Base-by-base conservation (phyloP, 345 rosid species). In the Iberis pinnata region DNA sequence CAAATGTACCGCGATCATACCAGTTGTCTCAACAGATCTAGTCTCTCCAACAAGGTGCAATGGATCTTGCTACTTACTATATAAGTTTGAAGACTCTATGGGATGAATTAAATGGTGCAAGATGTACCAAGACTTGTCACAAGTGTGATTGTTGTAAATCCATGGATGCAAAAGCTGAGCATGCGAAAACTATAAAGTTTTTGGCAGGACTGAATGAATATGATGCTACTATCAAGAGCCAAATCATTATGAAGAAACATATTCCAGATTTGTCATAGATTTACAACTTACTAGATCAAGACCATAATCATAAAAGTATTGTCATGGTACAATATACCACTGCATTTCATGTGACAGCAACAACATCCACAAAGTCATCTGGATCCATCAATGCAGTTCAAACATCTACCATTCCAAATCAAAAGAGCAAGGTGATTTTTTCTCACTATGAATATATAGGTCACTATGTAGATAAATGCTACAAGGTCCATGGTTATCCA, bases 111-210 rank as follows among this genome's bases (percentile, higher is more conserved):
- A 9, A 19, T n/a, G 36, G 19, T 0, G 52, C 37, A 0, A 3
- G 27, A 7, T 27, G 20, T n/a, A 12, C 2, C 0, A 0, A 6
- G 1, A 26, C 12, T 14, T 26, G 19, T 2, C 0, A 1, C 0
- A 1, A 2, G 0, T 47, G 37, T 10, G 4, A 3, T 0, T 27
- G 36, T 0, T 9, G 19, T 12, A 26, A 27, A 5, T 4, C 18
- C 0, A 9, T 4, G 0, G 0, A 4, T 0, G 8, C 0, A 0
- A 26, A 27, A 0, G 2, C 25, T 22, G 25, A 6, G 0, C 12
- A 47, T 14, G 8, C 19, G 0, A 47, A 27, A 0, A 5, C 14
- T 0, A 15, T 25, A 0, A 47, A 22, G 4, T 47, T 47, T 4
- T 16, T 47, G 0, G n/a, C 9, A 3, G 36, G 52, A 0, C 8